phyloP scores from a whole-genome alignment of 345 rosid species.

The rapeseed (Brassica napus) region Da-Ae NC_063447.1:35293001-35293500 shows the following conservation, averaged over 20 bases:
- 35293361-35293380: conserved; percentile 63
- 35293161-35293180: conserved; percentile 59
- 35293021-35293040: conserved; percentile 27
- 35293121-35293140: conserved; percentile 73
- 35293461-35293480: conserved; percentile 31
- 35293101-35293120: conserved; percentile 34
- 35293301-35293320: conserved; percentile 36
- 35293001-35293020: not conserved
- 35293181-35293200: conserved; percentile 56
- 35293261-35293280: conserved; percentile 60
- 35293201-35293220: conserved; percentile 54
- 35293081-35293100: conserved; percentile 27
- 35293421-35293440: not conserved
- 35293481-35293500: conserved; percentile 51
- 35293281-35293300: conserved; percentile 37
- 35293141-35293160: conserved; percentile 71
- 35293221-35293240: conserved; percentile 58
- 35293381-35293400: conserved; percentile 33
- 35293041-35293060: not conserved
- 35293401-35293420: not conserved
- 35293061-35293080: not conserved
- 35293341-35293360: conserved; percentile 53
- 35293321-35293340: conserved; percentile 57
- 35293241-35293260: conserved; percentile 64
- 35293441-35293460: not conserved